These are phyloP conservation scores for Zangia roseola DNA, from an alignment of 768 basidiomycete species.

Conservation along the genomic window DNA sequence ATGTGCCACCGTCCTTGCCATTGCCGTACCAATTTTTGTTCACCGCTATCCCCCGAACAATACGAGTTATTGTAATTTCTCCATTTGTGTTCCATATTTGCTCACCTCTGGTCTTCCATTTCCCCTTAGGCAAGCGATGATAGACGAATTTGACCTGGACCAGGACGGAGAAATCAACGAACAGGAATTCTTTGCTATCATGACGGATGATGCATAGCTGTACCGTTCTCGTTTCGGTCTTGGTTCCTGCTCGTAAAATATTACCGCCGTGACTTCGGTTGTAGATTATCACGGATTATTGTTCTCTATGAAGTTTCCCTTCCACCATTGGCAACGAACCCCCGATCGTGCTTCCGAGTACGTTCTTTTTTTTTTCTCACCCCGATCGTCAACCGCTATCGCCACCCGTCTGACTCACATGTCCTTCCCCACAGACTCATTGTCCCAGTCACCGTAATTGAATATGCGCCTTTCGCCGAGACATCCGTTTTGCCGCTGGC, in stretches of 20 bases:
- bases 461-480: constrained; percentile 18
- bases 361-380: constrained; percentile 20
- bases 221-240: background rate
- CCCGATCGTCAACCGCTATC: constrained; percentile 10
- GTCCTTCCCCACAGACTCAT: constrained; percentile 10
- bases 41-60: constrained; percentile 25
- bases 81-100: constrained; percentile 25
- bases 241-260: no score
- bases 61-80: constrained; percentile 6
- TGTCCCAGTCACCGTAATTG: no score
- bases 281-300: constrained; percentile 12
- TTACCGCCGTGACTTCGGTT: background rate
- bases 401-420: constrained; percentile 13
- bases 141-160: constrained; percentile 99
- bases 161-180: constrained; percentile 97
- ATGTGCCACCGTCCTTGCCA: constrained; percentile 16
- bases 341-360: constrained; percentile 23
- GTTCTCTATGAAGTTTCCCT: constrained; percentile 7
- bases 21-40: constrained; percentile 19
- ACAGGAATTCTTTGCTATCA: constrained; percentile 94
- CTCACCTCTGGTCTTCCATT: constrained; percentile 31
- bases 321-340: constrained; percentile 15
- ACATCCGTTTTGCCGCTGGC: constrained; percentile 1
- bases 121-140: constrained; percentile 91
- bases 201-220: constrained; percentile 83